Percentiles rank a stretch among this genome's conserved stretches.
Evolutionary conservation across 257 asterid genomes (phyloP).

Genomic region (Sherardia arvensis): DNA sequence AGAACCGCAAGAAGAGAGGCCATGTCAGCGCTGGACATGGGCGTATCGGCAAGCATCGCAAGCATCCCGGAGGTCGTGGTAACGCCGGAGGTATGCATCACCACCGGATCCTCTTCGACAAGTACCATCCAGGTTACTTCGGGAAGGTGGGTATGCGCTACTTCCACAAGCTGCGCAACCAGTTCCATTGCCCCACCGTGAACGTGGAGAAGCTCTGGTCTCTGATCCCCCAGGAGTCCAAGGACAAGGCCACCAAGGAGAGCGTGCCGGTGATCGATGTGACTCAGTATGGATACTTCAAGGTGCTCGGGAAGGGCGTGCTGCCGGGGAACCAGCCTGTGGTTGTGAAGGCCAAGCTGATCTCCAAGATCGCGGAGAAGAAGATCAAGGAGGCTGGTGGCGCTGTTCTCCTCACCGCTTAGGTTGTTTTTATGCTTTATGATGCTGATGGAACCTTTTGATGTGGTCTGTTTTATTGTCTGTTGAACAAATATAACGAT

Average conservation of each 20-base stretch:
- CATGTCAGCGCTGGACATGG: neutral
- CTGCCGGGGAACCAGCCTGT: neutral
- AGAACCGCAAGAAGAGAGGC: neutral
- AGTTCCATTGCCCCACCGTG: neutral
- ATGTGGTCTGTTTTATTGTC: neutral
- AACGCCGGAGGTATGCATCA: neutral
- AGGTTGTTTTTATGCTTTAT: neutral
- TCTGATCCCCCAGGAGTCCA: neutral
- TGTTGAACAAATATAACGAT: neutral
- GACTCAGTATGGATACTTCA: neutral
- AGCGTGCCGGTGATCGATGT: neutral
- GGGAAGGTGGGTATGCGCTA: neutral
- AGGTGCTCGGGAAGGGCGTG: neutral
- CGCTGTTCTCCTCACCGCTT: neutral
- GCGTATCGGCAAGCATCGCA: neutral
- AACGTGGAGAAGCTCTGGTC: neutral
- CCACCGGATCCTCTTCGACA: neutral
- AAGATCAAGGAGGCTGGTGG: neutral
- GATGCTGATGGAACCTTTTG: neutral
- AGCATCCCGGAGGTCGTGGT: neutral
- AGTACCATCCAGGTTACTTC: neutral
- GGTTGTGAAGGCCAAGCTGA: neutral
- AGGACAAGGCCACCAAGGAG: neutral
- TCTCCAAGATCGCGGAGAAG: neutral
- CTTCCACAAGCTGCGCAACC: neutral